Evolutionary conservation across 2,329 filamentous ascomycete species (phyloP).

Genomic region (Calcarisporium arbuscula): DNA sequence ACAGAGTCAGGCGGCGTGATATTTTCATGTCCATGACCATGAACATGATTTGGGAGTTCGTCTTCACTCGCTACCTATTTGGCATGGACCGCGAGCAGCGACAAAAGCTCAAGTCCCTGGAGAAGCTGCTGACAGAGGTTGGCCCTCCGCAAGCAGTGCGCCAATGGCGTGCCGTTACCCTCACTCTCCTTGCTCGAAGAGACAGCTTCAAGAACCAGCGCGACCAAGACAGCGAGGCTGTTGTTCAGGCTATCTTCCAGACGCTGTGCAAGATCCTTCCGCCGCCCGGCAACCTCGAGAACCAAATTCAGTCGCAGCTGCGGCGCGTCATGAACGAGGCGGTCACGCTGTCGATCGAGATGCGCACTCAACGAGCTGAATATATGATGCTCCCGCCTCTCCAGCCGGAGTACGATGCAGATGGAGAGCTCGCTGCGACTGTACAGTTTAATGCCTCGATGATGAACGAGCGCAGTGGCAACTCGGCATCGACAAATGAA

Average conservation of each 20-base stretch:
- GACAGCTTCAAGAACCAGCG: slow-evolving; percentile 76
- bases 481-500: slow-evolving; percentile 55
- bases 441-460: slow-evolving; percentile 87
- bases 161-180: slow-evolving; percentile 92
- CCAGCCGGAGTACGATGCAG: slow-evolving; percentile 89
- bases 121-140: slow-evolving; percentile 85
- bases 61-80: slow-evolving; percentile 96
- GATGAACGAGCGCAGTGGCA: slow-evolving; percentile 87
- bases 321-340: slow-evolving; percentile 83
- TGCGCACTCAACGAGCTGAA: slow-evolving; percentile 93
- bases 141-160: slow-evolving; percentile 85
- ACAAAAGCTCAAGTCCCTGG: slow-evolving; percentile 92
- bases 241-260: slow-evolving; percentile 79
- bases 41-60: slow-evolving; percentile 99
- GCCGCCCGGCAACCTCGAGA: slow-evolving; percentile 73
- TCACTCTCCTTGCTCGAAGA: slow-evolving; percentile 79
- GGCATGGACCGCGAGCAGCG: slow-evolving; percentile 97
- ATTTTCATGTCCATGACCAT: slow-evolving; percentile 98
- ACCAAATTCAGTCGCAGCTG: slow-evolving; percentile 76
- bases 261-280: slow-evolving; percentile 80
- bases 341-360: slow-evolving; percentile 87
- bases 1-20: slow-evolving; percentile 82
- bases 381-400: slow-evolving; percentile 98
- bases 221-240: slow-evolving; percentile 85
- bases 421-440: slow-evolving; percentile 81